Evolutionary conservation across 768 basidiomycete species (phyloP).

Genomic region (Pleurotus ostreatus): DNA sequence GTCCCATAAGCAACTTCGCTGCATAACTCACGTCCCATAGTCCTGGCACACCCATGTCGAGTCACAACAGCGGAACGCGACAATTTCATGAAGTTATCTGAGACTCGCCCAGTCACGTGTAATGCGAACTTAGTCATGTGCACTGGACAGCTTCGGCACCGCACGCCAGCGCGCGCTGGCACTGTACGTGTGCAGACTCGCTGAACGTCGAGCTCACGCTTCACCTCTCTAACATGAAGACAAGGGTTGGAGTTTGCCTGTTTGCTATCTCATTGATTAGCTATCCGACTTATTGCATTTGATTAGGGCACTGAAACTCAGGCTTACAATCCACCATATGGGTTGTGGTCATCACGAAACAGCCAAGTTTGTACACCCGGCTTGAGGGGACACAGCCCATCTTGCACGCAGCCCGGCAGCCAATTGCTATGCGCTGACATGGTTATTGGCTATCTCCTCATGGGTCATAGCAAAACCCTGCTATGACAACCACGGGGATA

Average conservation of each 20-base stretch:
- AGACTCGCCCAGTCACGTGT: too few relatives aligned
- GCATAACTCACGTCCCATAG: slow-evolving; percentile 42
- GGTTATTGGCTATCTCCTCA: slow-evolving; percentile 2
- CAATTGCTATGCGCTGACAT: slow-evolving; percentile 7
- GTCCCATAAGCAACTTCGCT: background rate
- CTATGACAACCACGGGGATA: slow-evolving; percentile 4
- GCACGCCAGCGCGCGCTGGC: too few relatives aligned
- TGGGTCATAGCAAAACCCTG: background rate
- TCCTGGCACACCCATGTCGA: slow-evolving; percentile 44
- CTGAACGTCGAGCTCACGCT: too few relatives aligned
- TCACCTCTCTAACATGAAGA: too few relatives aligned
- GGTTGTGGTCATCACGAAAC: background rate
- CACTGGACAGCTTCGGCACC: too few relatives aligned
- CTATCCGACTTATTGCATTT: background rate
- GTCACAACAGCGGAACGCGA: too few relatives aligned
- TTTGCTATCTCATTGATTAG: background rate
- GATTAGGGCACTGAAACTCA: background rate
- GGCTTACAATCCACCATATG: background rate
- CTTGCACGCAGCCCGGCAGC: background rate
- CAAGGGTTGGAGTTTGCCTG: too few relatives aligned
- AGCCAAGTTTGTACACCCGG: background rate
- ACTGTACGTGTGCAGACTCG: too few relatives aligned
- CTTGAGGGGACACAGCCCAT: background rate
- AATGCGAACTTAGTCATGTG: too few relatives aligned
- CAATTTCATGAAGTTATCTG: too few relatives aligned